Evolutionary conservation across 768 basidiomycete genomes (phyloP).

Genomic region (Hortiboletus flavorubellus): DNA sequence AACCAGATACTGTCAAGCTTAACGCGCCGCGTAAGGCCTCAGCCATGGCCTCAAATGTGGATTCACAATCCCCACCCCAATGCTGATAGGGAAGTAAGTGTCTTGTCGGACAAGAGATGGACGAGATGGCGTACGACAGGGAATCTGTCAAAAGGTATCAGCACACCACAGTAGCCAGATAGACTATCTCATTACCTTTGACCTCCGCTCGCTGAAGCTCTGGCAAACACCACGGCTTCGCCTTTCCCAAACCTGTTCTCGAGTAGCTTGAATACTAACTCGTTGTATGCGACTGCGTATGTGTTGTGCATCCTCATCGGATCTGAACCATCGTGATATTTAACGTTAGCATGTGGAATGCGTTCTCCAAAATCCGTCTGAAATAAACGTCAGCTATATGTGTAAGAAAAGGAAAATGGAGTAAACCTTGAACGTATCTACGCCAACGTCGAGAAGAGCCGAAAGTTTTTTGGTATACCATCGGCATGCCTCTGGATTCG

Average conservation of each 20-base stretch:
- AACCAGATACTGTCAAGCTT: conserved; percentile 65
- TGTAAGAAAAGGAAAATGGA: background rate
- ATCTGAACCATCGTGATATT: conserved; percentile 65
- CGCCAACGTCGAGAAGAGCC: conserved; percentile 44
- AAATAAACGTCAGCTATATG: background rate
- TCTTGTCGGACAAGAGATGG: background rate
- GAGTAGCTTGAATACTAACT: conserved; percentile 62
- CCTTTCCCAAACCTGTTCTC: conserved; percentile 56
- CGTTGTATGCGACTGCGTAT: conserved; percentile 69
- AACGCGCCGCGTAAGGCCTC: conserved; percentile 66
- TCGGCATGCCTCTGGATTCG: conserved; percentile 47
- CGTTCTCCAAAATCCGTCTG: conserved; percentile 79
- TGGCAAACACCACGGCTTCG: conserved; percentile 67
- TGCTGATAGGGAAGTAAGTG: conserved; percentile 39
- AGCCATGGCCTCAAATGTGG: conserved; percentile 76
- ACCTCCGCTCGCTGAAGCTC: conserved; percentile 65
- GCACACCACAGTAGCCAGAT: background rate
- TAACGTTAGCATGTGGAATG: conserved; percentile 62
- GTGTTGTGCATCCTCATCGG: conserved; percentile 69
- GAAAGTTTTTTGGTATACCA: conserved; percentile 47
- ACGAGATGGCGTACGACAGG: conserved; percentile 10
- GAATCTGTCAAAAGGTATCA: conserved; percentile 11
- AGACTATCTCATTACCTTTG: conserved; percentile 43
- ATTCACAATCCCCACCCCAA: conserved; percentile 77
- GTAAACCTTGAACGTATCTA: conserved; percentile 50